Base-by-base conservation (phyloP, 164 flowering plant species). In the Taxillus chinensis region DNA sequence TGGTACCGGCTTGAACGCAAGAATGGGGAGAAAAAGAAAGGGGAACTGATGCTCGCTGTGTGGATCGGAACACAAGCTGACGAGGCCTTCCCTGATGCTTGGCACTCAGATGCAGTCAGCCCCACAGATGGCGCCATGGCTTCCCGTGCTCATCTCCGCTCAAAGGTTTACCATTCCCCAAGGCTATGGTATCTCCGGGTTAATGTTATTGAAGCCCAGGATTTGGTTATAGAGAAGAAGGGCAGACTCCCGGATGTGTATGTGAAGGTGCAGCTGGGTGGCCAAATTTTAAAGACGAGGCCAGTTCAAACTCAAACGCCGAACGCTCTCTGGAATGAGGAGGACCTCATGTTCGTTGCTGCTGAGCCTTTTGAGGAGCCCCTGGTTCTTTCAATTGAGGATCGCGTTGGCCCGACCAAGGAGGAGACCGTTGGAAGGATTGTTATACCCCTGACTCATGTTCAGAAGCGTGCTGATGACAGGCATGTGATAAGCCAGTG, bases 41-140 rank as follows among this genome's bases (percentile, higher is more conserved):
- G 85, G 16, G 87, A 85, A 46, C 64, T 85, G 39, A 85, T 85
- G 87, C 69, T 81, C 42, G 87, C 86, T 57, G 82, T 85, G 14
- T 85, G 90, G 90, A 63, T 66, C 49, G 90, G 90, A 12, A 85
- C 90, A 12, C 90, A 85, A 66, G 87, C 87, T 59, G 90, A 85
- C 56, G 90, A 85, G 65, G 84, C 87, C 3, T 85, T 83, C 63
- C 69, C 87, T 41, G 82, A 85, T 53, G 91, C 91, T 39, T 78
- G 79, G 79, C 86, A 83, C 67, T 78, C 88, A 7, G 88, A 85
- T 71, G 76, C 86, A 41, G 64, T 69, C 55, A 39, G 64, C 50
- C 69, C 77, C 3, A 42, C 42, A 38, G 80, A 74, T 62, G 50
- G 73, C 37, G 60, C 74, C 39, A 50, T 78, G 3, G 41, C 50